Evolutionary conservation across 805 yeast genomes (phyloP).

Genomic region (Lipomyces kockii): DNA sequence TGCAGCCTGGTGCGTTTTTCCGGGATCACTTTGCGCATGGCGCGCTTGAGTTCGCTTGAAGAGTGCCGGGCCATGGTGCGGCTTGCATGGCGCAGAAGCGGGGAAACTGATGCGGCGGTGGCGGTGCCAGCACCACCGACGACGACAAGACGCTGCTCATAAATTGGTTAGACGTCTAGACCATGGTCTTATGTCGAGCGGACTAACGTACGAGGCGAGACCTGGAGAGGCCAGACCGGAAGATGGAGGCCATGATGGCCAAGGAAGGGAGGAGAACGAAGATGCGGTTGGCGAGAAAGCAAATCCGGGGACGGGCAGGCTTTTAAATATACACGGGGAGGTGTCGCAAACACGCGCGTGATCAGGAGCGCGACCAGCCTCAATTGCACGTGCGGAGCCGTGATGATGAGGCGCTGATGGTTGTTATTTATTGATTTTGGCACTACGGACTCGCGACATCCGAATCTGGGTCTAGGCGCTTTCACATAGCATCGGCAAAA

Average conservation of each 20-base stretch:
- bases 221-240: not conserved
- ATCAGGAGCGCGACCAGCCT: not conserved
- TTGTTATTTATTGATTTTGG: not conserved
- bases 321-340: not conserved
- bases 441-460: not conserved
- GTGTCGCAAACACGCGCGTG: not conserved
- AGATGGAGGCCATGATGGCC: not conserved
- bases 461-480: not conserved
- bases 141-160: not conserved
- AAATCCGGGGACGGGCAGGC: not conserved
- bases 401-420: not conserved
- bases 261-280: not conserved
- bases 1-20: constrained; percentile 50
- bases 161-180: not conserved
- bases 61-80: constrained; percentile 24
- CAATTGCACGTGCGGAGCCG: not conserved
- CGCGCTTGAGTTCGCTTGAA: constrained; percentile 43
- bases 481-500: too few relatives aligned
- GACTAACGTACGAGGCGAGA: not conserved
- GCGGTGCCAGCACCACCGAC: not conserved
- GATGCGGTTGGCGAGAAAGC: not conserved
- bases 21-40: constrained; percentile 51
- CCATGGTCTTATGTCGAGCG: too few relatives aligned
- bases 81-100: not conserved
- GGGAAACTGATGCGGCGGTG: not conserved